phyloP scores from a whole-genome alignment of 176 grass and related monocot species.

The Miscanthus lutarioriparius region DNA sequence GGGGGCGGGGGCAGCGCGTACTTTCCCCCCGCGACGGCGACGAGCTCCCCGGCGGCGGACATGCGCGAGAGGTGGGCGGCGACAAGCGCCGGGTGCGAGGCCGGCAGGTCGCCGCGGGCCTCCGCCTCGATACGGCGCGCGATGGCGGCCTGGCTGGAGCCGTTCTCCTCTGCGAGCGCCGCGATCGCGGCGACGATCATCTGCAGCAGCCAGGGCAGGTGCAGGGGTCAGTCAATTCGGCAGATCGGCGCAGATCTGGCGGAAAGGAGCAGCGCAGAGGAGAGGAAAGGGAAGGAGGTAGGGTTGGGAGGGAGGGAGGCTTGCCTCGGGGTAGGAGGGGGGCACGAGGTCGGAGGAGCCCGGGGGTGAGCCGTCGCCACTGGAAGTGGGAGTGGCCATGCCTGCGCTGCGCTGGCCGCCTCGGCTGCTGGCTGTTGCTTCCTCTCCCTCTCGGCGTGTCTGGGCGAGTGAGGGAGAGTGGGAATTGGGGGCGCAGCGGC shows the following conservation, averaged over 20 bases:
- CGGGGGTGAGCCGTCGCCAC: conserved; percentile 26
- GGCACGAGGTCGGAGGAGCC: conserved; percentile 32
- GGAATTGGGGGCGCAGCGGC: conserved; percentile 32
- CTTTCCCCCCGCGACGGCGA: conserved; percentile 50
- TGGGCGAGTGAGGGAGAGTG: background rate
- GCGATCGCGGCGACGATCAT: conserved; percentile 71
- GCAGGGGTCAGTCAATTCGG: conserved; percentile 33
- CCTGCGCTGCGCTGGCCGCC: background rate
- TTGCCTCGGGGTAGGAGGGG: conserved; percentile 60
- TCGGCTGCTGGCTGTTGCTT: conserved; percentile 24
- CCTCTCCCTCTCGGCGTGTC: conserved; percentile 5
- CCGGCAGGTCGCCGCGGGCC: conserved; percentile 39
- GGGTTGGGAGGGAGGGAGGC: background rate
- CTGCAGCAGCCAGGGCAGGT: conserved; percentile 36
- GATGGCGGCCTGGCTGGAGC: conserved; percentile 68
- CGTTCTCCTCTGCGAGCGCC: conserved; percentile 51
- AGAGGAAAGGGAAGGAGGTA: background rate
- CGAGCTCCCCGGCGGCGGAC: conserved; percentile 57
- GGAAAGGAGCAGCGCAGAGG: background rate
- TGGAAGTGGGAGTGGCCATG: conserved; percentile 49
- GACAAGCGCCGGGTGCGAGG: conserved; percentile 61
- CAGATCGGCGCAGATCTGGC: conserved; percentile 50
- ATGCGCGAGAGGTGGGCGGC: conserved; percentile 65
- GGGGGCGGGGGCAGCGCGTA: conserved; percentile 36
- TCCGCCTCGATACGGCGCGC: conserved; percentile 58